These are phyloP conservation scores for Beauveria sp. DNA, from an alignment of 2,329 filamentous ascomycete genomes.

Conservation along the genomic window DNA sequence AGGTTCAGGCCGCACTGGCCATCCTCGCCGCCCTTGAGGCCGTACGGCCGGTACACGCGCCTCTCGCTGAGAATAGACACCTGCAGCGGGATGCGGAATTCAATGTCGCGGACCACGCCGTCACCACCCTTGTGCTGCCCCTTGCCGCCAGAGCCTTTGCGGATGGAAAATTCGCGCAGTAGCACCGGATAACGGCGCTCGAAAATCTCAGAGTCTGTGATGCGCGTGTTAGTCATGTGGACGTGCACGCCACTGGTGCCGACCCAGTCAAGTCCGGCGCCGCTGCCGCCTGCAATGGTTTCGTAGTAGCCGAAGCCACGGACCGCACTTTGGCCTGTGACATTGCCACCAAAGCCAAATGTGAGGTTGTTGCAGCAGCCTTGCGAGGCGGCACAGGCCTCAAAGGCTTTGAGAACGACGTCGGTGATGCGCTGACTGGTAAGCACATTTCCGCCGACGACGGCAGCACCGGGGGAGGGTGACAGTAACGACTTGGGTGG, in stretches of 20 bases:
- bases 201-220: conserved; percentile 47
- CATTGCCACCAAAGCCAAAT: conserved; percentile 59
- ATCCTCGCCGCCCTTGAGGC: conserved; percentile 74
- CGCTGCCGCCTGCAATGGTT: conserved; percentile 57
- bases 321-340: conserved; percentile 28
- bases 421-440: conserved; percentile 38
- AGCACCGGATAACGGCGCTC: conserved; percentile 59
- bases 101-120: conserved; percentile 69
- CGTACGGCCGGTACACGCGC: conserved; percentile 70
- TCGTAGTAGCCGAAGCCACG: conserved; percentile 47
- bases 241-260: conserved; percentile 37
- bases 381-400: conserved; percentile 70
- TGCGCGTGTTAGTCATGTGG: conserved; percentile 71
- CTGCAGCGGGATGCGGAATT: conserved; percentile 69
- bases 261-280: conserved; percentile 53
- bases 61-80: conserved; percentile 72
- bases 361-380: conserved; percentile 81
- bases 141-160: conserved; percentile 53
- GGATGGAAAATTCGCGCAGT: conserved; percentile 60
- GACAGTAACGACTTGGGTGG: conserved; percentile 66
- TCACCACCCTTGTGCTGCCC: conserved; percentile 65
- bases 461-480: conserved; percentile 68
- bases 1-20: conserved; percentile 74
- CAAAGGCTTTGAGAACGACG: conserved; percentile 59
- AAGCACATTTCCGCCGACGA: conserved; percentile 72